Conservation (phyloP, 164 flowering plant genomes). For the Vitis labrusca region DNA sequence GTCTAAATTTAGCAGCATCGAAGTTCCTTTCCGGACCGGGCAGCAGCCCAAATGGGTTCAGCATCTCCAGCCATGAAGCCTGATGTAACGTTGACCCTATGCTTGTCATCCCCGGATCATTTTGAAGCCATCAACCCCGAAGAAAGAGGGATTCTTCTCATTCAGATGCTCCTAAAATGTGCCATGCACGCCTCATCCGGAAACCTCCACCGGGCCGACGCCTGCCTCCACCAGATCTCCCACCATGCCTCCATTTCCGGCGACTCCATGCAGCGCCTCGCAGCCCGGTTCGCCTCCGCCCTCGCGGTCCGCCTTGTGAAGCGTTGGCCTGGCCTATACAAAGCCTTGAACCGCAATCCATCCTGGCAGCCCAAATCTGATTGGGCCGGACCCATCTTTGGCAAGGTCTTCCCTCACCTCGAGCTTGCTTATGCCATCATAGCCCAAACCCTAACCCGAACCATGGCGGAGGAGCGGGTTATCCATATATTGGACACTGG, state of each 20-base stretch:
- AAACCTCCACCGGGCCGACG: constrained; percentile 37
- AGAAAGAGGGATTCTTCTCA: constrained; percentile 34
- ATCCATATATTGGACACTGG: constrained; percentile 38
- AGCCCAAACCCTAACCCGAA: constrained; percentile 11
- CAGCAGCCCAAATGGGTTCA: constrained; percentile 14
- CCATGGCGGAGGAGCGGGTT: constrained; percentile 22
- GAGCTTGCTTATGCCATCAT: constrained; percentile 21
- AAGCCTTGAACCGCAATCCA: constrained; percentile 19
- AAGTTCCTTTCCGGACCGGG: not conserved
- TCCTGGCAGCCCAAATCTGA: not conserved
- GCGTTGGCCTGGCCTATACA: constrained; percentile 40
- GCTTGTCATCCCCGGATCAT: constrained; percentile 13
- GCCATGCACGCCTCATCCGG: constrained; percentile 40
- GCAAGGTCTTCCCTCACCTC: constrained; percentile 22
- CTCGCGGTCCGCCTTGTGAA: constrained; percentile 37
- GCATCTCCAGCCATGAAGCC: constrained; percentile 17
- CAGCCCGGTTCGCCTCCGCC: constrained; percentile 35
- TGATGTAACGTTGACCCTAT: constrained; percentile 20
- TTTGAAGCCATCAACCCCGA: constrained; percentile 27
- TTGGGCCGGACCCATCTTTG: constrained; percentile 8
- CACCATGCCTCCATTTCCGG: constrained; percentile 39
- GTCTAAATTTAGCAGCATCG: not conserved
- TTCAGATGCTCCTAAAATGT: constrained; percentile 37
- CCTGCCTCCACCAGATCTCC: constrained; percentile 31
- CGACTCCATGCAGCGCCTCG: constrained; percentile 44